Evolutionary conservation across 306 rosid genomes (phyloP).

Genomic region (Cicer judaicum): DNA sequence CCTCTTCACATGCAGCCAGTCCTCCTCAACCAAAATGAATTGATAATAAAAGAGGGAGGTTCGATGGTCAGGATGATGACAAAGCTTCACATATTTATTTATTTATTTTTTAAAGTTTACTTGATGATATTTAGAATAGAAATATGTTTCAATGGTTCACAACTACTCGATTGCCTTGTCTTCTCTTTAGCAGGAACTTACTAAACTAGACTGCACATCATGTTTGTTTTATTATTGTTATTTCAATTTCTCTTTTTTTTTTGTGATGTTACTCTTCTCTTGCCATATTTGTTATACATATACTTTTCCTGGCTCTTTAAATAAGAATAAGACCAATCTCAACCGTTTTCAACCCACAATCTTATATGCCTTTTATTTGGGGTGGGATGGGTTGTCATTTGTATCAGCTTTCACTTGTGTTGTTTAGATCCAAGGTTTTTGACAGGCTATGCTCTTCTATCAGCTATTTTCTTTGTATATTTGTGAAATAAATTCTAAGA

Average conservation of each 20-base stretch:
- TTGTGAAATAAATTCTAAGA: conserved; percentile 28
- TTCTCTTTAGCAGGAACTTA: neutral
- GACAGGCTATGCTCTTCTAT: neutral
- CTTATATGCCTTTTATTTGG: neutral
- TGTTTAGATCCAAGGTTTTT: conserved; percentile 18
- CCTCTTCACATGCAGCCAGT: neutral
- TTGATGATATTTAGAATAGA: conserved; percentile 2
- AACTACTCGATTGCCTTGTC: conserved; percentile 5
- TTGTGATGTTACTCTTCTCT: too few species aligned
- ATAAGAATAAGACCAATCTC: neutral
- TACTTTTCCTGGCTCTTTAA: neutral
- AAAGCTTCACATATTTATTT: neutral
- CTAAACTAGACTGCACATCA: neutral
- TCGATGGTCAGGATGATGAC: neutral
- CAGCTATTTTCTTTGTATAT: conserved; percentile 16
- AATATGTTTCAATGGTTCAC: neutral
- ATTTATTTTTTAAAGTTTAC: neutral
- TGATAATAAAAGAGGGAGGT: neutral
- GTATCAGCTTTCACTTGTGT: conserved; percentile 8
- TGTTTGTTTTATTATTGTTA: conserved; percentile 5
- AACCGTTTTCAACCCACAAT: neutral
- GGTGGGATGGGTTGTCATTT: neutral
- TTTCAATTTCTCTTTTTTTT: neutral
- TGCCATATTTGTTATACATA: neutral
- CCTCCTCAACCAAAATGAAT: neutral